phyloP scores from a whole-genome alignment of 176 grass and related monocot species.

The Musa itinerans region DNA sequence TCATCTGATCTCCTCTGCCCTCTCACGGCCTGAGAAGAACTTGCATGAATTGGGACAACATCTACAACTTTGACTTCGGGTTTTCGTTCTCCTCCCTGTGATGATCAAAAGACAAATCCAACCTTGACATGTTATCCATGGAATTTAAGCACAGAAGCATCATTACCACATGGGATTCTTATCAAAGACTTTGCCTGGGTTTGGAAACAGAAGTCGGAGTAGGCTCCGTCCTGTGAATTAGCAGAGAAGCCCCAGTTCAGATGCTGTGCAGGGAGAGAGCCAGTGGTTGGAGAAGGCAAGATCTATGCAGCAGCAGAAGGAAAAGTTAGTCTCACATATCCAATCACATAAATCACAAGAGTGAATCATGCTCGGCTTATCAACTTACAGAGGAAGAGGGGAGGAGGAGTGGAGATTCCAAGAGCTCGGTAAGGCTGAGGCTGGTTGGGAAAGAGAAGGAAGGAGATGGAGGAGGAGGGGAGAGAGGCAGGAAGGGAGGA shows the following conservation, averaged over 20 bases:
- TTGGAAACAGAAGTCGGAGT: conserved; percentile 56
- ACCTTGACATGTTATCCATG: no score
- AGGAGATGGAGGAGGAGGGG: conserved; percentile 48
- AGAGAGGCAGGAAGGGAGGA: conserved; percentile 76
- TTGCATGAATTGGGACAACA: neutral
- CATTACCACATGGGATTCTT: no score
- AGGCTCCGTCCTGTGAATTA: conserved; percentile 22
- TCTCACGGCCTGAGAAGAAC: neutral
- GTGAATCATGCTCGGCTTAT: neutral
- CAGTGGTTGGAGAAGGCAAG: conserved; percentile 71
- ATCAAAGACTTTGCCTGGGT: conserved; percentile 16
- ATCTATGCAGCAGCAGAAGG: conserved; percentile 22
- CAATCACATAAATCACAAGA: neutral
- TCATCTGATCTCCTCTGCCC: conserved; percentile 29
- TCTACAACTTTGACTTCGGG: neutral
- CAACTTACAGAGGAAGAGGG: conserved; percentile 60
- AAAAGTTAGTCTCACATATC: neutral
- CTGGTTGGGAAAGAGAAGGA: conserved; percentile 69
- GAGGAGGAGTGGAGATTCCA: conserved; percentile 81
- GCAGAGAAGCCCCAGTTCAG: conserved; percentile 35
- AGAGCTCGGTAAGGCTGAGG: conserved; percentile 68
- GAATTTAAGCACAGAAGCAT: no score
- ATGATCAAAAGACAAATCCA: neutral
- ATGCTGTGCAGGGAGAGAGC: conserved; percentile 43
- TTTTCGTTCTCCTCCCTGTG: neutral